These are phyloP conservation scores for Aspergillus leporis DNA, from an alignment of 495 filamentous ascomycete species.

Conservation along the genomic window DNA sequence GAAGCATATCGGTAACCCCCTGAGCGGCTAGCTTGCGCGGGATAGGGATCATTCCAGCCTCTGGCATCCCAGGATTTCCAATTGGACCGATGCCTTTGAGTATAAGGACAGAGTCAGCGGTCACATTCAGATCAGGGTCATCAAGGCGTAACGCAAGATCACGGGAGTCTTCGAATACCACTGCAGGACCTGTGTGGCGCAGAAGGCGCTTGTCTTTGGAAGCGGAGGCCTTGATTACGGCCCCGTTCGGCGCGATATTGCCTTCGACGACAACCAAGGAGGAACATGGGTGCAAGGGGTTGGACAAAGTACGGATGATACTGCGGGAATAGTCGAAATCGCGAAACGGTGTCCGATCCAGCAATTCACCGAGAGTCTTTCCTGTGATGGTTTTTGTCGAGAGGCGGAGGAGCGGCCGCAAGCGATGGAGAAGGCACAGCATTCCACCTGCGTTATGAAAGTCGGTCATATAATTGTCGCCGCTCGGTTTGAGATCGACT, in stretches of 20 bases:
- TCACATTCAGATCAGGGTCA: constrained; percentile 51
- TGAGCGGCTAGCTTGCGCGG: constrained; percentile 58
- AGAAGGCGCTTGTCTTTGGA: constrained; percentile 54
- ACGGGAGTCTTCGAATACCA: constrained; percentile 58
- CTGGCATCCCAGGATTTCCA: constrained; percentile 69
- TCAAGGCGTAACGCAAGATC: constrained; percentile 62
- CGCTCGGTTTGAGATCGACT: constrained; percentile 67
- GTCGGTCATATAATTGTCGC: constrained; percentile 70
- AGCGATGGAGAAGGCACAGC: constrained; percentile 54
- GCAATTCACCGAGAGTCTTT: constrained; percentile 55
- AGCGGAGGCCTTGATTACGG: constrained; percentile 64
- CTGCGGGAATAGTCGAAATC: constrained; percentile 38
- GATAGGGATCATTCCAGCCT: constrained; percentile 59
- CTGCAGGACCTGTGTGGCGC: constrained; percentile 52
- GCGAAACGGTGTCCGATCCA: constrained; percentile 48
- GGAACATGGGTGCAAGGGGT: constrained; percentile 56
- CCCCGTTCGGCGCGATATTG: constrained; percentile 58
- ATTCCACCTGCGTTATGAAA: constrained; percentile 71
- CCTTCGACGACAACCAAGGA: constrained; percentile 55
- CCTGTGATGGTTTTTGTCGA: constrained; percentile 59
- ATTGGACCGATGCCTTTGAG: constrained; percentile 63
- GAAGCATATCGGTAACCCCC: constrained; percentile 67
- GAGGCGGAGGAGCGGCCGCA: constrained; percentile 59
- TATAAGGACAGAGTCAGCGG: constrained; percentile 55
- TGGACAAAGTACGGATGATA: constrained; percentile 52